A percentile compares a stretch with the other conserved stretches of the same genome.
phyloP scores from a whole-genome alignment of 345 rosid genomes.

The Brassica carinata region DNA sequence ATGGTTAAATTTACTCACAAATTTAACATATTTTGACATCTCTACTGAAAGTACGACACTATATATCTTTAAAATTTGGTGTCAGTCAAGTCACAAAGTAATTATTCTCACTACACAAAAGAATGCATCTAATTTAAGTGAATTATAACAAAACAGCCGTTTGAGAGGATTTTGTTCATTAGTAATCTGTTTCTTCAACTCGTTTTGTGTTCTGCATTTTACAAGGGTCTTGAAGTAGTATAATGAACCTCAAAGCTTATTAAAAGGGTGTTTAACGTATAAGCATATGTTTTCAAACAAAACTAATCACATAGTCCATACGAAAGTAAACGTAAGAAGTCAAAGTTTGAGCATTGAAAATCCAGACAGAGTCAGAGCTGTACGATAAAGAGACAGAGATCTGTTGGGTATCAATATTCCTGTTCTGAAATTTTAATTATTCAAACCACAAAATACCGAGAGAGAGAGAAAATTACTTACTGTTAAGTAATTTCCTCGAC shows the following conservation, averaged over 20 bases:
- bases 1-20: too few species aligned
- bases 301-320: background rate
- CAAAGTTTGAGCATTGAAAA: conserved; percentile 8
- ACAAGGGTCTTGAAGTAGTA: too few species aligned
- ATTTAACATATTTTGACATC: too few species aligned
- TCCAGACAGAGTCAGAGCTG: conserved; percentile 63
- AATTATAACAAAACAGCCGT: background rate
- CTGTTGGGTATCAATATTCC: conserved; percentile 55
- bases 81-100: background rate
- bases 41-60: too few species aligned
- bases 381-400: conserved; percentile 79
- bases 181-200: background rate
- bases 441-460: background rate
- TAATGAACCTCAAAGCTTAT: too few species aligned
- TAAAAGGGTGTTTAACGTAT: too few species aligned
- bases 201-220: background rate
- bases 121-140: background rate
- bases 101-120: background rate
- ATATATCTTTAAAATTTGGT: background rate
- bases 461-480: background rate
- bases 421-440: background rate
- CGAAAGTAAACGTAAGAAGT: background rate
- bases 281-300: background rate
- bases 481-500: background rate
- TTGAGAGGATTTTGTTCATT: background rate